Evolutionary conservation across 495 filamentous ascomycete genomes (phyloP), one percentile per base, ranked within the genome.

Genomic region (Aspergillus cavernicola): DNA sequence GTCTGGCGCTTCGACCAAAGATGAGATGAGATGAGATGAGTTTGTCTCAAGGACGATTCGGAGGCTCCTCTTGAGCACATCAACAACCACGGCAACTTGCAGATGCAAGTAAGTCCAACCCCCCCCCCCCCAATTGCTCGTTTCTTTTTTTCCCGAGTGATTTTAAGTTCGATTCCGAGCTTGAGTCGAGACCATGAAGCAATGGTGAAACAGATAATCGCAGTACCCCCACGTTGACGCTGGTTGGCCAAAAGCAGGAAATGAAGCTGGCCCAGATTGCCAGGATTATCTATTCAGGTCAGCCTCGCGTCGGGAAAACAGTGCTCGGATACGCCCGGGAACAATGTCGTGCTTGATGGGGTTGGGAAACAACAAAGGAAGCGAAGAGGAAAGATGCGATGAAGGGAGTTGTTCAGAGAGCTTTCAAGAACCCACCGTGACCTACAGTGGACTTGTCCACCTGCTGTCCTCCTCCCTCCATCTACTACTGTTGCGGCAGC

Each of bases 161-260:
- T 50, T 50, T 47, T 55, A 37, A 35, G 46, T 37, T 59, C 31
- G 36, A 12, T 42, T 39, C 57, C 52, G 45, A 51, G 56, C 52
- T 54, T 47, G 43, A 46, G 26, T 55, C 42, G 20, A 43, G 45
- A 11, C 46, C 46, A 15, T 58, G 56, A 58, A 53, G 57, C 57
- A 59, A 45, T 59, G 57, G 57, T 59, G 57, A 59, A 59, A 59
- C 57, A 43, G 51, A 49, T 47, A 32, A 55, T 52, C 45, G n/a
- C 24, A 28, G 19, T 39, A 56, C 41, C 41, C 40, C 55, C 46
- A 54, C 45, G 53, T 8, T 16, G 15, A 24, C 16, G 44, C 26
- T 49, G 46, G 45, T 38, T 31, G 51, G 44, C 43, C 50, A 12
- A 41, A 33, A 31, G 31, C 23, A 52, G 43, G 50, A 58, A 50